phyloP scores from a whole-genome alignment of 169 alveolate genomes.

The Plasmodium vinckei region DNA sequence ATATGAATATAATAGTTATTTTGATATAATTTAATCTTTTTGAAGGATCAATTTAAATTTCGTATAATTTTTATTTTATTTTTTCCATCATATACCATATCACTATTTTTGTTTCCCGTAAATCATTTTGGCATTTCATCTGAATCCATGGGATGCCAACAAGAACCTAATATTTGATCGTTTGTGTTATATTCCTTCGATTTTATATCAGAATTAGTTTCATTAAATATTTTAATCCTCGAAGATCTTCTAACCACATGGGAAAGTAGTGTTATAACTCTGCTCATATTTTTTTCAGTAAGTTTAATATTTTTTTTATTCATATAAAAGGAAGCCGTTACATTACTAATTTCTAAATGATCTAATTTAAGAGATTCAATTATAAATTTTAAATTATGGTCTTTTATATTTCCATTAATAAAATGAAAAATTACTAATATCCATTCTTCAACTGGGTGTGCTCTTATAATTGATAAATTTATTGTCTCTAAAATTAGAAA shows the following conservation, averaged over 20 bases:
- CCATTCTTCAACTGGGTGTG: constrained; percentile 66
- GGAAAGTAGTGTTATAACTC: constrained; percentile 34
- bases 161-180: constrained; percentile 63
- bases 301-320: constrained; percentile 45
- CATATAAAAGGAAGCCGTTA: constrained; percentile 69
- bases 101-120: not conserved
- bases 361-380: constrained; percentile 50
- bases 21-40: not conserved
- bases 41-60: not conserved
- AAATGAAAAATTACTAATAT: constrained; percentile 63
- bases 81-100: not conserved
- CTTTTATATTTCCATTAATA: constrained; percentile 47
- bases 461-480: constrained; percentile 32
- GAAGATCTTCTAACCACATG: constrained; percentile 48
- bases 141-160: constrained; percentile 62
- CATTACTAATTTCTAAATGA: constrained; percentile 23
- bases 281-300: constrained; percentile 31
- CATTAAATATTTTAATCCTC: constrained; percentile 38
- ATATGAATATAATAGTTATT: no score
- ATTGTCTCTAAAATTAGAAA: constrained; percentile 58
- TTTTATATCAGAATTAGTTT: not conserved
- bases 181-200: constrained; percentile 12
- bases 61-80: no score
- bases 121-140: not conserved
- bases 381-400: constrained; percentile 21